Base-by-base conservation (phyloP, 495 filamentous ascomycete species). In the Schizothecium vesticola region DNA sequence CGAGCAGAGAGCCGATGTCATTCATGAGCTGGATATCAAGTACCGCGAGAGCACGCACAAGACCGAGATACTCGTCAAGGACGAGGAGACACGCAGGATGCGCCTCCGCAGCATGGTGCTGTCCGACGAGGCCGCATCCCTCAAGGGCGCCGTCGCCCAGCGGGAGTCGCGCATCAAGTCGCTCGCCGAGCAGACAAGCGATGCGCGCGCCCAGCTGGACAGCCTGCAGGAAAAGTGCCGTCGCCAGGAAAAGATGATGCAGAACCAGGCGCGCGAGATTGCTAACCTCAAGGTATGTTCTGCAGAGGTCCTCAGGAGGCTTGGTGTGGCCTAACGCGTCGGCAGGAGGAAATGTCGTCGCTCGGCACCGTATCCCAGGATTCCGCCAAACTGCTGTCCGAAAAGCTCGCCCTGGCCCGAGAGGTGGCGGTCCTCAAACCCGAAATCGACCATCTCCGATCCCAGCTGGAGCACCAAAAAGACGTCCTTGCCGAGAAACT, bases 381-480 rank as follows among this genome's bases (percentile, higher is more conserved):
- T 72, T 88, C 89, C 4, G 85, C 88, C 31, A 90, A 89, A 61
- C 61, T 93, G 6, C 80, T 94, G 60, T 85, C 89, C 12, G 92
- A 95, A 69, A 97, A 96, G 72, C 78, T 91, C 11, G 84, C 86
- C 1, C 82, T 97, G 22, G 81, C 86, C 22, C 88, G 90, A 43
- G 91, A 96, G 71, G 74, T 97, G 10, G 82, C 88, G 25, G 79
- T 81, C 25, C 72, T 94, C 58, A 90, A 89, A 71, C 88, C 89
- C 36, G 93, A 97, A 74, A 69, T 96, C 9, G 92, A 96, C 63
- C 89, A 92, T 72, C 81, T 96, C 13, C 85, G 86, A 68, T 85
- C 88, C 2, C 91, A 96, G 75, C 84, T 86, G 24, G 79, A 83
- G 19, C 86, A 87, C 25, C 83, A 91, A 56, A 88, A 92, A 70